Evolutionary conservation across 768 basidiomycete genomes (phyloP), one percentile per base, ranked within the genome.

Genomic region (Calocybe gangraenosa): DNA sequence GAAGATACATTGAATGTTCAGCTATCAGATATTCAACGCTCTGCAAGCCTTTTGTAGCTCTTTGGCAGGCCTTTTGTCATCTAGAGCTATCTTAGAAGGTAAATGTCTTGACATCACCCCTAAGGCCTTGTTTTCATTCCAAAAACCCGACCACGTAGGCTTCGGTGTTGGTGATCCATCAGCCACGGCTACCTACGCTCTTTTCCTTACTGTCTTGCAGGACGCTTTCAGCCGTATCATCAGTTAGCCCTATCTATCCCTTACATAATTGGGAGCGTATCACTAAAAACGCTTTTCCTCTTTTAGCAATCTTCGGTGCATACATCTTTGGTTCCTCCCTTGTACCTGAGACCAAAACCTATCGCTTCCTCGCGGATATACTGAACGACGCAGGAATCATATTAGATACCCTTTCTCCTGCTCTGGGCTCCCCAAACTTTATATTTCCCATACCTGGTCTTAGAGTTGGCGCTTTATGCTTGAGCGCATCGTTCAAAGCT

Each of bases 41-140:
- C 44, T 82, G 3, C 84, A 86, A 60, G 80, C 82, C 2, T 85
- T 84, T 51, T 85, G 81, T 55, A 85, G 78, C 54, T 82, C 84
- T 0, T 61, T 86, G 2, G 76, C 82, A 0, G 70, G 79, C 0
- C 63, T 86, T 20, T 55, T 86, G 15, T 79, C 84, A 0, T 84
- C 83, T 6, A 68, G 84, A 51, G 83, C 84, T 13, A 74, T 81
- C 2, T 64, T 87, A 5, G 80, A 86, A 72, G 84, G 83, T 81
- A 43, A n/a, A n/a, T n/a, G 38, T 23, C 34, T 46, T 7, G 15
- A 3, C 18, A 5, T 15, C n/a, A n/a, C n/a, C n/a, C n/a, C n/a
- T n/a, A n/a, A n/a, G n/a, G n/a, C 42, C 22, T 8, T 7, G 25
- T 35, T 17, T 11, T 8, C n/a, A n/a, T 7, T 37, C 22, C 8